Conservation (phyloP, 768 basidiomycete genomes). For the Russula emetica region DNA sequence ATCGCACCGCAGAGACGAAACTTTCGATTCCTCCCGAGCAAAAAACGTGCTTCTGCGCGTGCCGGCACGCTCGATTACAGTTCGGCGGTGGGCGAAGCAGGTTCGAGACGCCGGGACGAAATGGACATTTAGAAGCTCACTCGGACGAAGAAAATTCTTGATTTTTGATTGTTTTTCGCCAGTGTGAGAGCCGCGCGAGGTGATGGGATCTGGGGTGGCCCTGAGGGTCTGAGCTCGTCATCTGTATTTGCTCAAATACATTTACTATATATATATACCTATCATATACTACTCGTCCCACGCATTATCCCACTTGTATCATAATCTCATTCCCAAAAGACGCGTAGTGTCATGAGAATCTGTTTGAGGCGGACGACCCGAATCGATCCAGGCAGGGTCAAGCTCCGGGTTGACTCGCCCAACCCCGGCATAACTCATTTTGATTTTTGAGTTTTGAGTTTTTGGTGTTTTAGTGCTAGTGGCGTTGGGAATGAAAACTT, state of each 20-base stretch:
- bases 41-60: slow-evolving; percentile 13
- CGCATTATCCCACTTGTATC: neutral
- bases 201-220: neutral
- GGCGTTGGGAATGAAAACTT: neutral
- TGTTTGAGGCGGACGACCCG: too few species aligned
- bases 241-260: neutral
- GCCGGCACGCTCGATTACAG: slow-evolving; percentile 8
- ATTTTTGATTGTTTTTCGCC: neutral
- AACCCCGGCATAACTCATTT: neutral
- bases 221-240: neutral
- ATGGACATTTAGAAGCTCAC: neutral
- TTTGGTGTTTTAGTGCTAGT: neutral
- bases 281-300: neutral
- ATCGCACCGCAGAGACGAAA: slow-evolving; percentile 24
- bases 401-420: too few species aligned
- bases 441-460: neutral
- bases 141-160: neutral
- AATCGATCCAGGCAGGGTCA: too few species aligned
- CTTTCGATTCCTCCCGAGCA: slow-evolving; percentile 22
- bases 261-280: neutral
- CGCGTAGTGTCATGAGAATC: too few species aligned
- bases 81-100: neutral
- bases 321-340: neutral
- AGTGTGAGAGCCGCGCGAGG: neutral
- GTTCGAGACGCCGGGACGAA: neutral